A percentile compares a stretch with the other conserved stretches of the same genome.
These are phyloP conservation scores for Solanum pennellii DNA, from an alignment of 257 asterid species.

Conservation along the genomic window DNA sequence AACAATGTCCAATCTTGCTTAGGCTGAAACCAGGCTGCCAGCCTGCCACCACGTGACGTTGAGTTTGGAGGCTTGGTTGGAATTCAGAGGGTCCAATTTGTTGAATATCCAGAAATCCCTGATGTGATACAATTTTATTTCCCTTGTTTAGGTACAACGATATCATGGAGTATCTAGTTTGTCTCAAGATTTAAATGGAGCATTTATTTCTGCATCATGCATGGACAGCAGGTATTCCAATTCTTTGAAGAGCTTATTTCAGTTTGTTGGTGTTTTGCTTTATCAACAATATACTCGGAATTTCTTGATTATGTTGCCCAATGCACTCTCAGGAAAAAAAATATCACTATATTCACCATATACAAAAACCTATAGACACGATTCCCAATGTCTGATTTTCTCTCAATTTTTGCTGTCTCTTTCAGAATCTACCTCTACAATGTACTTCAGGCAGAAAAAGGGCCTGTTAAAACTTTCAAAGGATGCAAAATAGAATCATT, in stretches of 20 bases:
- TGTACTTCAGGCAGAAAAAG: conserved; percentile 74
- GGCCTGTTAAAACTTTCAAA: conserved; percentile 53
- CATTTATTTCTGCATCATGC: conserved; percentile 76
- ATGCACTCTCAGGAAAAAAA: not conserved
- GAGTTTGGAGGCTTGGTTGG: not conserved
- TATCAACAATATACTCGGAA: not conserved
- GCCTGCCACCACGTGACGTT: not conserved
- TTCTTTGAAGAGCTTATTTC: not conserved
- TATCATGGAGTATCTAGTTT: conserved; percentile 79
- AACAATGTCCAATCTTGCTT: not conserved
- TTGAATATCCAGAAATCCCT: not conserved
- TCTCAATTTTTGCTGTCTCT: not conserved
- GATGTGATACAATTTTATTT: not conserved
- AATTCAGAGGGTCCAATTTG: not conserved
- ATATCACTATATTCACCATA: not conserved
- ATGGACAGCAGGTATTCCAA: conserved; percentile 75
- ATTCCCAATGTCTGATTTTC: not conserved
- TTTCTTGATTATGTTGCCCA: not conserved
- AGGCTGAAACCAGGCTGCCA: not conserved
- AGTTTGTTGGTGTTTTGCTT: not conserved
- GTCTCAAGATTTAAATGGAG: conserved; percentile 86
- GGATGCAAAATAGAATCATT: conserved; percentile 72
- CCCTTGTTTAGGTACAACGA: conserved; percentile 40
- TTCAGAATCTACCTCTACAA: conserved; percentile 78
- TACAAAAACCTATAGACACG: not conserved